Percentiles rank a stretch among this genome's conserved stretches.
These are phyloP conservation scores for Zygosaccharomyces siamensis DNA, from an alignment of 805 yeast species.

Conservation along the genomic window DNA sequence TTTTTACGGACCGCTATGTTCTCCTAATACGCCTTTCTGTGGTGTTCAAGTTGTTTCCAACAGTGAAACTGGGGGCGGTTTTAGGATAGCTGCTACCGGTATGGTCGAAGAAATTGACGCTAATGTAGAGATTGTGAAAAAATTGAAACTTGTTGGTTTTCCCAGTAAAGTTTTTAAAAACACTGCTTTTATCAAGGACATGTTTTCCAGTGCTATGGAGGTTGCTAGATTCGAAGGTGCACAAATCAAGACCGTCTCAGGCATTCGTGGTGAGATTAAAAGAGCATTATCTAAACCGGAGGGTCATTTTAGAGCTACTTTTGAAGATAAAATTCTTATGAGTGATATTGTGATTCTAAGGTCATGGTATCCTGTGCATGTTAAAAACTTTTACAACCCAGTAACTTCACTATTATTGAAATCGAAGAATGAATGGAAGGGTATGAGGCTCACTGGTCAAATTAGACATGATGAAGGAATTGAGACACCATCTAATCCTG, in stretches of 20 bases:
- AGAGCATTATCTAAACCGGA: conserved; percentile 91
- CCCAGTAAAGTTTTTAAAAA: conserved; percentile 91
- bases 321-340: conserved; percentile 90
- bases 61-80: conserved; percentile 78
- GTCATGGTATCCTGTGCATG: conserved; percentile 95
- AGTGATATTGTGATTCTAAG: conserved; percentile 85
- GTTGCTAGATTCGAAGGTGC: conserved; percentile 99
- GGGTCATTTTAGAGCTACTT: conserved; percentile 93
- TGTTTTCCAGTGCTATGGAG: conserved; percentile 89
- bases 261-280: conserved; percentile 95
- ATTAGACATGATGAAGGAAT: conserved; percentile 73
- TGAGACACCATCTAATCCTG: conserved; percentile 54
- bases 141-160: conserved; percentile 89
- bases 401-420: conserved; percentile 80
- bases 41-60: conserved; percentile 87
- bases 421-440: conserved; percentile 86
- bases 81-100: conserved; percentile 96
- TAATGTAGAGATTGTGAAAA: conserved; percentile 86
- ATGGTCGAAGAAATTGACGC: conserved; percentile 90
- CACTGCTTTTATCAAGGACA: conserved; percentile 95
- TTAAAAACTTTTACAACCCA: conserved; percentile 90
- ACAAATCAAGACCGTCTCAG: conserved; percentile 90
- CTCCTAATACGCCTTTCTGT: conserved; percentile 96
- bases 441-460: conserved; percentile 93
- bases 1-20: conserved; percentile 93